Evolutionary conservation across 2,329 filamentous ascomycete genomes (phyloP), one percentile per base, ranked within the genome.

Genomic region (Fusarium humuli): DNA sequence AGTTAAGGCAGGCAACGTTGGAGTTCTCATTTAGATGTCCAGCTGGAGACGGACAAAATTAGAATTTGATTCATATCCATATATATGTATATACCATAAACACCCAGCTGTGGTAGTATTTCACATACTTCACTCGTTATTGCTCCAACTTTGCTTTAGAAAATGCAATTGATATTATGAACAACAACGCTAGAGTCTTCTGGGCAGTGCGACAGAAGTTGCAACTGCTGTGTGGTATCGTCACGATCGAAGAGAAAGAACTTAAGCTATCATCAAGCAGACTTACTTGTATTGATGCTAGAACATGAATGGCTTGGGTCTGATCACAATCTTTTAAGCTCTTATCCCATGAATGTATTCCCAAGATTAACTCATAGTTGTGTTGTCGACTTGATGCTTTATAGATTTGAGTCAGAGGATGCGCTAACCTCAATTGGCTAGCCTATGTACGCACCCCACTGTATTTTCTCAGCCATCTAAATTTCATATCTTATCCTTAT

Each of bases 401-500:
- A 30, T 30, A 5, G 16, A 27, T 40, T 12, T 4, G 18, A 14
- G 37, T n/a, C 18, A 22, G 18, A 11, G 12, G 3, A 27, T 4
- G 13, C 3, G 4, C 22, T 64, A 64, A 49, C 61, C 44, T 13
- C 12, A 40, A 49, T 14, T 2, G 8, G 61, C 30, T 60, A 65
- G 32, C 3, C 3, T 1, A 9, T 13, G 3, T 1, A 3, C 1
- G 6, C 14, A 57, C 61, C 58, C 65, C 64, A 44, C 65, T 30
- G n/a, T 53, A 57, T 46, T 55, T 30, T 37, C 54, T 73, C 62
- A 71, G 65, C 74, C 73, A 71, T 70, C 65, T 61, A 61, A 46
- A 40, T 61, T 74, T 53, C 55, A 55, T 61, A 65, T 60, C 62
- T 65, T 71, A 77, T 75, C 71, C 75, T 71, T 73, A 56, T 53